Conservation (phyloP, 2,329 filamentous ascomycete species). For the Colletotrichum acutatum region DNA sequence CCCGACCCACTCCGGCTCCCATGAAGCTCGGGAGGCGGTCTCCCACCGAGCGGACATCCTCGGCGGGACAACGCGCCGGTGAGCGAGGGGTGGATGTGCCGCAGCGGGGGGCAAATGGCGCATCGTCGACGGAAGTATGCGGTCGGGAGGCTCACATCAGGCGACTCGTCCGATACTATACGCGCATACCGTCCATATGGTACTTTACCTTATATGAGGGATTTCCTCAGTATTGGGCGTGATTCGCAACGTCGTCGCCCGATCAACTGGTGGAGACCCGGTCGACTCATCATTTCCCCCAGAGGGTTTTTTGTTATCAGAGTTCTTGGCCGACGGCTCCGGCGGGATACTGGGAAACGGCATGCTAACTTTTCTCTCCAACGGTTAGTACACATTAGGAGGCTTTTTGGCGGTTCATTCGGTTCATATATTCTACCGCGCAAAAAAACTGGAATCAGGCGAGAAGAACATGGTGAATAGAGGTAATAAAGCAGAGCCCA, state of each 20-base stretch:
- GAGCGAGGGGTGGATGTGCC: neutral
- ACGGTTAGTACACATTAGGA: too few relatives aligned
- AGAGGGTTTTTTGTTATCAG: neutral
- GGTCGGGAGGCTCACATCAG: neutral
- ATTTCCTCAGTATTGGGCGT: neutral
- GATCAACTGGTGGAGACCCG: neutral
- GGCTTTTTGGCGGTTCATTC: slow-evolving; percentile 2
- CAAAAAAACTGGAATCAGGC: neutral
- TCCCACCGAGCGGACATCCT: neutral
- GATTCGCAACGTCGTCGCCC: neutral
- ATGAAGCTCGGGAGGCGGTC: neutral
- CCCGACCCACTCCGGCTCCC: neutral
- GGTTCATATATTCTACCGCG: slow-evolving; percentile 15
- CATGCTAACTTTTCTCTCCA: neutral
- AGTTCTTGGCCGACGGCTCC: neutral
- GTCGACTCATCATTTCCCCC: neutral
- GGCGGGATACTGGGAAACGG: neutral
- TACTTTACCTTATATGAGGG: too few relatives aligned
- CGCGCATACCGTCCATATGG: too few relatives aligned
- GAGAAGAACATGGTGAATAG: neutral
- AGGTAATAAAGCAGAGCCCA: slow-evolving; percentile 1
- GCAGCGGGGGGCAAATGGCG: slow-evolving; percentile 13
- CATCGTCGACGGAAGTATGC: slow-evolving; percentile 7
- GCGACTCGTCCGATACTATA: neutral
- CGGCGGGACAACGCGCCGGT: too few relatives aligned